Evolutionary conservation across 2,329 filamentous ascomycete species (phyloP).

Genomic region (Nakataea oryzae): DNA sequence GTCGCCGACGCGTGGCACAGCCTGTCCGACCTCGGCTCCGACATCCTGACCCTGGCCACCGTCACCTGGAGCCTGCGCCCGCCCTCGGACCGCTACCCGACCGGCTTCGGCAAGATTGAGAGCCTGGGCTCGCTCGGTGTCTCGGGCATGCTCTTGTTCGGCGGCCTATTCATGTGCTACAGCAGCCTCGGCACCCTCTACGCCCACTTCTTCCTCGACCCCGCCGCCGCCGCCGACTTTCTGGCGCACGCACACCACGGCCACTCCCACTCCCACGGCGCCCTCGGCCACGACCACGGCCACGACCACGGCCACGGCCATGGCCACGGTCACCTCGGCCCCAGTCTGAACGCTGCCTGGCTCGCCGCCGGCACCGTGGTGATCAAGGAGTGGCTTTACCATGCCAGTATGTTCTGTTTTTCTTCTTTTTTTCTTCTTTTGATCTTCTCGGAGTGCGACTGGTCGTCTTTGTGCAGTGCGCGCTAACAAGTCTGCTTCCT

Average conservation of each 20-base stretch:
- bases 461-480: constrained; percentile 2
- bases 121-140: constrained; percentile 89
- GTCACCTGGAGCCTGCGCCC: constrained; percentile 87
- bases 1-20: constrained; percentile 92
- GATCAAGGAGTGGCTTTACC: constrained; percentile 94
- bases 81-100: constrained; percentile 73
- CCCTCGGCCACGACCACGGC: constrained; percentile 47
- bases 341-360: constrained; percentile 92
- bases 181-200: constrained; percentile 62
- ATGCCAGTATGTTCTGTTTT: constrained; percentile 64
- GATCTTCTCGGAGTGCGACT: no score
- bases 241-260: constrained; percentile 40
- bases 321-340: constrained; percentile 59
- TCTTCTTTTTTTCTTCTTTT: neutral
- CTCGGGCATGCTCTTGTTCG: constrained; percentile 78
- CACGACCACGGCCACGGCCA: constrained; percentile 54
- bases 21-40: constrained; percentile 87
- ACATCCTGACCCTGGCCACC: constrained; percentile 86
- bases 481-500: neutral
- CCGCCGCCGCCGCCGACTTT: constrained; percentile 39
- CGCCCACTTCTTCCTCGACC: constrained; percentile 61
- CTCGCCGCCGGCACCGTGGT: constrained; percentile 80
- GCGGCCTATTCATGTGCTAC: constrained; percentile 86
- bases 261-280: constrained; percentile 41
- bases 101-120: constrained; percentile 96